Evolutionary conservation across 805 yeast species (phyloP).

Genomic region (Debaryomyces tyrocola): DNA sequence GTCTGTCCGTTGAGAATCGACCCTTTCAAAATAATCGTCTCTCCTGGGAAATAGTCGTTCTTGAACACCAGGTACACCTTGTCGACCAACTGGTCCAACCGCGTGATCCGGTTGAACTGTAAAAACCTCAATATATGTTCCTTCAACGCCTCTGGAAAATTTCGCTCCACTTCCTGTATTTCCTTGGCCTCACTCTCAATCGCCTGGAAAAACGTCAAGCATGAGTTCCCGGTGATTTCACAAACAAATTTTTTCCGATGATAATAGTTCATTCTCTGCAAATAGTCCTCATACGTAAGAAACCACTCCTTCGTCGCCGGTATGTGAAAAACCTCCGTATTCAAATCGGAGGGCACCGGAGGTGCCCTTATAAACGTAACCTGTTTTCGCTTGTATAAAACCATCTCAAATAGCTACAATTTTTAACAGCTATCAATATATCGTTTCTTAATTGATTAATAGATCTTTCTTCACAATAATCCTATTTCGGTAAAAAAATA

Average conservation of each 20-base stretch:
- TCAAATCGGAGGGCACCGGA: conserved; percentile 53
- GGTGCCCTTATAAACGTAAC: conserved; percentile 61
- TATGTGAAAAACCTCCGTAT: conserved; percentile 74
- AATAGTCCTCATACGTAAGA: conserved; percentile 68
- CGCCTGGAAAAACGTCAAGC: conserved; percentile 90
- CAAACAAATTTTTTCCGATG: conserved; percentile 81
- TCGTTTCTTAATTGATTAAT: not conserved
- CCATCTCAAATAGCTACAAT: conserved; percentile 48
- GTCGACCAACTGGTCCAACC: conserved; percentile 87
- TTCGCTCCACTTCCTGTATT: conserved; percentile 64
- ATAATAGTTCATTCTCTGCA: conserved; percentile 71
- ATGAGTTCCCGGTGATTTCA: conserved; percentile 92
- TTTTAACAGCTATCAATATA: not conserved
- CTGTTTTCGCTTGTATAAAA: conserved; percentile 71
- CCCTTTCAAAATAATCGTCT: conserved; percentile 62
- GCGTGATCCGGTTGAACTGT: conserved; percentile 76
- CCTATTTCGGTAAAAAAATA: not conserved
- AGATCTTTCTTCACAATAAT: not conserved
- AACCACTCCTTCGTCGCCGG: conserved; percentile 91
- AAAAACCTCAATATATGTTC: conserved; percentile 87
- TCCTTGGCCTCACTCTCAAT: conserved; percentile 63
- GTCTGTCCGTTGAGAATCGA: conserved; percentile 8
- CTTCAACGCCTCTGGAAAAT: conserved; percentile 87
- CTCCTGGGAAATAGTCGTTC: conserved; percentile 89
- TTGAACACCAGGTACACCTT: conserved; percentile 77